Conservation (phyloP, 192 early-diverging fungal species). For the Gaertneriomyces semiglobifer region DNA sequence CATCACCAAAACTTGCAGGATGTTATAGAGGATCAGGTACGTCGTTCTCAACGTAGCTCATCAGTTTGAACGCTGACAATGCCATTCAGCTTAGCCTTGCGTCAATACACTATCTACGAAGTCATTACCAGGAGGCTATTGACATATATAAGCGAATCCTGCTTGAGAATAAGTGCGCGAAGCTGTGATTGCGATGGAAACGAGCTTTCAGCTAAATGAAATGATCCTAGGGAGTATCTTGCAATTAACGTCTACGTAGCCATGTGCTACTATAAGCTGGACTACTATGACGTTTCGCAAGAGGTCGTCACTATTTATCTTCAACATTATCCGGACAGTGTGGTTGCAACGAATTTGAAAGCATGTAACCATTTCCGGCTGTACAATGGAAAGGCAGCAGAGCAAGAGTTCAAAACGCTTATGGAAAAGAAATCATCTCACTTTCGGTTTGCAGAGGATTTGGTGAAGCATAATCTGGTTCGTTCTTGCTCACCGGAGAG, state of each 20-base stretch:
- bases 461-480: conserved; percentile 53
- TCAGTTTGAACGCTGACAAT: not conserved
- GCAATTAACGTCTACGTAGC: conserved; percentile 63
- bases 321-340: conserved; percentile 55
- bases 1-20: conserved; percentile 61
- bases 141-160: conserved; percentile 66
- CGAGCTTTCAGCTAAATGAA: conserved; percentile 5
- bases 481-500: not conserved
- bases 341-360: conserved; percentile 57
- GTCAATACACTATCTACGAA: conserved; percentile 60
- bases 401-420: conserved; percentile 51
- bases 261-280: conserved; percentile 66
- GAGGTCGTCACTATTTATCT: conserved; percentile 60
- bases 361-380: conserved; percentile 63
- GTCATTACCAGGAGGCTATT: conserved; percentile 64
- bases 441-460: conserved; percentile 55
- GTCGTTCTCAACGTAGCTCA: not conserved
- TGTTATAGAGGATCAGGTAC: conserved; percentile 60
- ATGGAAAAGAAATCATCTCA: conserved; percentile 42
- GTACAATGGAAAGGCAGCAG: conserved; percentile 63
- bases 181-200: not conserved
- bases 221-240: conserved; percentile 42
- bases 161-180: conserved; percentile 45
- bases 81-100: conserved; percentile 43
- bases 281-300: conserved; percentile 65